Base-by-base conservation (phyloP, 192 early-diverging fungal species). In the Coemansia sp. region DNA sequence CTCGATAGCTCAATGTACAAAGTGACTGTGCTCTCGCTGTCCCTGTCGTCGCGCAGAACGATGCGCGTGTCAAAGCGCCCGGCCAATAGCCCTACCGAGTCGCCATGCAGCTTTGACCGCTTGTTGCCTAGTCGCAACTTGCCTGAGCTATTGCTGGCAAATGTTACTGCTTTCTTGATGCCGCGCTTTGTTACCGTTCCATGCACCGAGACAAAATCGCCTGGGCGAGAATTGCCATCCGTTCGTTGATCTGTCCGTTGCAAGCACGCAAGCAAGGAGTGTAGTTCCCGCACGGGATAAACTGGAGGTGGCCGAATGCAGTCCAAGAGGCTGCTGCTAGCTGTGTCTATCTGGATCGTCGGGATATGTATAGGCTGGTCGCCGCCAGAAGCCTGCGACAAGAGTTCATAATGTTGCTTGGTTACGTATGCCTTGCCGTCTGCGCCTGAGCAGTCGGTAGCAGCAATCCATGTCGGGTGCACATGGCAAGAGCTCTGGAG, bases 61-160 rank as follows among this genome's bases (percentile, higher is more conserved):
- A 82, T 54, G 7, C 52, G 62, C 13, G 34, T 82, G 22, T 78
- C 69, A 31, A 82, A 67, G 18, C 54, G 31, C n/a, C 68, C 68
- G 2, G 69, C 34, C 36, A 63, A 20, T 13, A 36, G 46, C 13
- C 42, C 57, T 20, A 41, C 59, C 36, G 29, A 60, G 31, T 36
- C 57, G 33, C 57, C 34, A 34, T 36, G 29, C 3, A 18, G 0
- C 8, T 60, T 60, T 27, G 47, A 55, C 44, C 36, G 63, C 49
- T 54, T 51, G 24, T 24, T 65, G 22, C 49, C 41, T 9, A 7
- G 43, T 3, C 11, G 16, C 8, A 36, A 41, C 40, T 20, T 38
- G 20, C n/a, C 44, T 7, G 20, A n/a, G 24, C 65, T 68, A 46
- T 31, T 3, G 1, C 20, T 40, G 16, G 31, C 5, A 44, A 78